Percentiles rank a stretch among this genome's conserved stretches.
These are phyloP conservation scores for Meyerozyma athensensis DNA, from an alignment of 1,139 yeast species.

Conservation along the genomic window DNA sequence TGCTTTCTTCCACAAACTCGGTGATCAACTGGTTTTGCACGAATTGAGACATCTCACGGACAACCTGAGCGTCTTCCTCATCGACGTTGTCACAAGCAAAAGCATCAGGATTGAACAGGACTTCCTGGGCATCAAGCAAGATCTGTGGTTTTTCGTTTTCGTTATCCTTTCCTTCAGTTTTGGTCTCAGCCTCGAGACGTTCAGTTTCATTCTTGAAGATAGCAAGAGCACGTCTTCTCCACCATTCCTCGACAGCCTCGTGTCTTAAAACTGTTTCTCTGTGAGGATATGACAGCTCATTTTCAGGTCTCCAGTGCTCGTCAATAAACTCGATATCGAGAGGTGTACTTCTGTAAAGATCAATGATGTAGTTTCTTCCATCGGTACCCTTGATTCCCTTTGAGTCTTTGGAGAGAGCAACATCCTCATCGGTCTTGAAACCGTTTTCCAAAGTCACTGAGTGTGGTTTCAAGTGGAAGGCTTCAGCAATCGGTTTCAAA, in stretches of 20 bases:
- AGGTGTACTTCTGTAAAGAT: conserved; percentile 80
- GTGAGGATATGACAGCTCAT: conserved; percentile 68
- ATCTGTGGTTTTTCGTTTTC: conserved; percentile 43
- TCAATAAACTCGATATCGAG: conserved; percentile 75
- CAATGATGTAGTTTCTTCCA: conserved; percentile 78
- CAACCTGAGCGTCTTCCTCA: conserved; percentile 48
- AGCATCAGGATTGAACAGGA: conserved; percentile 76
- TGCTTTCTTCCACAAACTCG: conserved; percentile 53
- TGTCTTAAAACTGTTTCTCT: conserved; percentile 72
- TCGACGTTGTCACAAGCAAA: conserved; percentile 39
- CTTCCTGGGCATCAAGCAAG: conserved; percentile 52
- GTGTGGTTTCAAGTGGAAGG: conserved; percentile 76
- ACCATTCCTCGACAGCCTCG: conserved; percentile 91
- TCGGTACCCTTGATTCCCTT: conserved; percentile 88
- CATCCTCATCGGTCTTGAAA: conserved; percentile 35
- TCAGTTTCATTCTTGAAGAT: conserved; percentile 49
- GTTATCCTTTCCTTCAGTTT: conserved; percentile 26
- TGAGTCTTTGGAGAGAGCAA: conserved; percentile 70
- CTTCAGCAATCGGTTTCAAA: conserved; percentile 61
- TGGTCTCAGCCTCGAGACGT: conserved; percentile 42
- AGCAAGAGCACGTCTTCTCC: conserved; percentile 63
- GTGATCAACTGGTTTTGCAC: conserved; percentile 59
- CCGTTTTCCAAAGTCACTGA: conserved; percentile 37
- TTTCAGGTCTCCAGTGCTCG: conserved; percentile 37
- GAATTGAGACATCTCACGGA: conserved; percentile 64